These are phyloP conservation scores for Recurvomyces mirabilis DNA, from an alignment of 495 filamentous ascomycete genomes.

Conservation along the genomic window DNA sequence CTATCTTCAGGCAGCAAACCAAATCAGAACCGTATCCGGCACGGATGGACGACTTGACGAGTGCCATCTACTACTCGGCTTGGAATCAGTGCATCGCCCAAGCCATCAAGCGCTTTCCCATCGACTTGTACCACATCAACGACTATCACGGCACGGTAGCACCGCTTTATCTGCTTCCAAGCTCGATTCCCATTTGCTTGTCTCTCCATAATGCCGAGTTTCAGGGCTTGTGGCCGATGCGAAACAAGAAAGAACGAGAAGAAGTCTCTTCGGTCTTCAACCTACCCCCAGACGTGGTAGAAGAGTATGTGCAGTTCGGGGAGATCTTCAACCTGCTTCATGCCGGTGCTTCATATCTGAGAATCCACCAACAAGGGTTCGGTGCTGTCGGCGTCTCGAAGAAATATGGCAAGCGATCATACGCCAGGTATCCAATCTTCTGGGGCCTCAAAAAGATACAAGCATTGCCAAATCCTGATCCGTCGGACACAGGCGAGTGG, in stretches of 20 bases:
- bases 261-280: slow-evolving; percentile 67
- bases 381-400: slow-evolving; percentile 64
- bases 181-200: slow-evolving; percentile 49
- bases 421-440: slow-evolving; percentile 66
- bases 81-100: slow-evolving; percentile 65
- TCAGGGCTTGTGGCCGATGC: slow-evolving; percentile 65
- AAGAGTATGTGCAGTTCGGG: slow-evolving; percentile 54
- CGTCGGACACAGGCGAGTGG: slow-evolving; percentile 61
- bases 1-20: slow-evolving; percentile 59
- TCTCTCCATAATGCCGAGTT: slow-evolving; percentile 61
- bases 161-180: slow-evolving; percentile 57
- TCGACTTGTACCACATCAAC: slow-evolving; percentile 71
- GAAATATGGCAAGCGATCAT: slow-evolving; percentile 66
- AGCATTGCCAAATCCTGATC: slow-evolving; percentile 64
- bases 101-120: slow-evolving; percentile 46
- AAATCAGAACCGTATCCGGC: slow-evolving; percentile 57
- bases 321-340: slow-evolving; percentile 64
- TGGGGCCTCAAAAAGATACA: slow-evolving; percentile 64
- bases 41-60: slow-evolving; percentile 64
- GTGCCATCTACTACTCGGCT: slow-evolving; percentile 60
- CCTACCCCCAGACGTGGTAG: slow-evolving; percentile 40
- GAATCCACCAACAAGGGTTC: slow-evolving; percentile 62
- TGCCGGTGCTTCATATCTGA: slow-evolving; percentile 58
- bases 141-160: slow-evolving; percentile 72
- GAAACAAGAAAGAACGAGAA: slow-evolving; percentile 51